Evolutionary conservation across 192 early-diverging fungal species (phyloP).

Genomic region (Coemansia sp.): DNA sequence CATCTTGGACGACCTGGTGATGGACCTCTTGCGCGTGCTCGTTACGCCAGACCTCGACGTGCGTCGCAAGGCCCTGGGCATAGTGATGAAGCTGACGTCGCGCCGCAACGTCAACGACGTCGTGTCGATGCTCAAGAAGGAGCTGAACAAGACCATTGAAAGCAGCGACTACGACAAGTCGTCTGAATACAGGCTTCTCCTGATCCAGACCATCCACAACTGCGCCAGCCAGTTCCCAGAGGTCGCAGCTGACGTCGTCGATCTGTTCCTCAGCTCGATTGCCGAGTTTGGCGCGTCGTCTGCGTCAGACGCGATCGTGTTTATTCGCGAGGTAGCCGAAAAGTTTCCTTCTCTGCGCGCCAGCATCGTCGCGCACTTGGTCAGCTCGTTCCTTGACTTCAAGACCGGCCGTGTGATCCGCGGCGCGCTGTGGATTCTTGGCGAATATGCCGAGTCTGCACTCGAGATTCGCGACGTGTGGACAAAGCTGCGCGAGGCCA

Average conservation of each 20-base stretch:
- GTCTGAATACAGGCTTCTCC: constrained; percentile 88
- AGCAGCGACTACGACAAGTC: constrained; percentile 76
- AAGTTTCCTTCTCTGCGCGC: constrained; percentile 87
- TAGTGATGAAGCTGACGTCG: constrained; percentile 89
- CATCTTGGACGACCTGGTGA: constrained; percentile 88
- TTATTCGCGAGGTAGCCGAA: constrained; percentile 97
- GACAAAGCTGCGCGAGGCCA: constrained; percentile 72
- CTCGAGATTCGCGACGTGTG: constrained; percentile 81
- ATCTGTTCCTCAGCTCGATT: constrained; percentile 89
- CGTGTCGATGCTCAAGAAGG: constrained; percentile 91
- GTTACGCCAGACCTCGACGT: constrained; percentile 93
- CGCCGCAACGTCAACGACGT: constrained; percentile 92
- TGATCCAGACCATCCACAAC: constrained; percentile 94
- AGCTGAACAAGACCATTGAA: constrained; percentile 88
- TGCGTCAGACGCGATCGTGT: constrained; percentile 85
- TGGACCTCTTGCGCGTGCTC: constrained; percentile 93
- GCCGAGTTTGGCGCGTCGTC: constrained; percentile 84
- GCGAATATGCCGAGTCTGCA: constrained; percentile 84
- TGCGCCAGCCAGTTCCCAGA: constrained; percentile 96
- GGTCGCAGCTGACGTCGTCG: constrained; percentile 94
- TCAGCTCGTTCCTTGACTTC: constrained; percentile 83
- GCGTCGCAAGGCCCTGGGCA: constrained; percentile 78
- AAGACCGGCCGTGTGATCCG: constrained; percentile 90
- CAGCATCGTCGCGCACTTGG: constrained; percentile 75
- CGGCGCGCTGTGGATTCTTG: constrained; percentile 97